phyloP scores from a whole-genome alignment of 1,284 basidiomycete genomes.

The Malassezia brasiliensis region DNA sequence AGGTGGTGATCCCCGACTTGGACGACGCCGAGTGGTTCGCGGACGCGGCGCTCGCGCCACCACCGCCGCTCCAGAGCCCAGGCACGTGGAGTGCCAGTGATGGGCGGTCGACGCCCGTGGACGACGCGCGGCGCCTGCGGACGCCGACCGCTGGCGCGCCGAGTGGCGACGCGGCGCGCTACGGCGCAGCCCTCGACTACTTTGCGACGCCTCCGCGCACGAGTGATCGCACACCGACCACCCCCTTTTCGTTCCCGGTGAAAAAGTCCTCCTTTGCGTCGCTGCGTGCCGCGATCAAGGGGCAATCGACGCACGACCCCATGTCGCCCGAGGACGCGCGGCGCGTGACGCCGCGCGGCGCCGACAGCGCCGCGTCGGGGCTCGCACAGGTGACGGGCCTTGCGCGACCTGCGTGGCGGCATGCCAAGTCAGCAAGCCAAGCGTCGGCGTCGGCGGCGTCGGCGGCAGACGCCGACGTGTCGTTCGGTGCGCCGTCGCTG shows the following conservation, averaged over 20 bases:
- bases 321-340: neutral
- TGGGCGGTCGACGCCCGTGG: neutral
- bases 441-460: neutral
- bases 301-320: slow-evolving; percentile 2
- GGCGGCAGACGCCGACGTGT: neutral
- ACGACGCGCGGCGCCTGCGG: neutral
- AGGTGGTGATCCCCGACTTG: slow-evolving; percentile 44
- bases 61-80: slow-evolving; percentile 23
- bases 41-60: slow-evolving; percentile 17
- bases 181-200: slow-evolving; percentile 5
- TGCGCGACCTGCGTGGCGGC: neutral
- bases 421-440: slow-evolving; percentile 10
- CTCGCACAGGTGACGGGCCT: slow-evolving; percentile 13
- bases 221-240: neutral
- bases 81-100: neutral
- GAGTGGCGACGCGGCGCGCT: slow-evolving; percentile 1
- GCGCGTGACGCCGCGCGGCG: neutral
- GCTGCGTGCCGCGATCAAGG: slow-evolving; percentile 18
- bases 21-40: slow-evolving; percentile 34
- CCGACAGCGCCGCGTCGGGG: slow-evolving; percentile 7
- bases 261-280: slow-evolving; percentile 20
- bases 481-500: neutral
- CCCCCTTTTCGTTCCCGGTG: slow-evolving; percentile 18
- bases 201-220: slow-evolving; percentile 8
- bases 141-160: neutral